Evolutionary conservation across 169 alveolate species (phyloP), one percentile per base, ranked within the genome.

Genomic region (Plasmodium coatneyi): DNA sequence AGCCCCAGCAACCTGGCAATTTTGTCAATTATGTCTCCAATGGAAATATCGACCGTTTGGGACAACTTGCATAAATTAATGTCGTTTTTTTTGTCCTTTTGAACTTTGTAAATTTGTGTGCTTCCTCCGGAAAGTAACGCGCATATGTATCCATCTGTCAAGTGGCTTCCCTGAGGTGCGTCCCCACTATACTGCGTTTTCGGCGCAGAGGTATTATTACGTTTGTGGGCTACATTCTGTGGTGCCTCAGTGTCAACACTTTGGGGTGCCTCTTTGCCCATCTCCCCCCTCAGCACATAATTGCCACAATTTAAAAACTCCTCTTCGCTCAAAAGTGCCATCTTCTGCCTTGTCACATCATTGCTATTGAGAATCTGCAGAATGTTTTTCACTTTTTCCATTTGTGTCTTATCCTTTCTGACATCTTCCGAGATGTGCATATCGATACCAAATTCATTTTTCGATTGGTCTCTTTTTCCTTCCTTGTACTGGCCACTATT

Each of bases 41-140:
- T 34, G 52, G 93, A 78, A 56, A 87, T 87, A 54, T 87, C 93
- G 49, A 87, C 87, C 43, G 93, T 87, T 25, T 78, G 78, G 6
- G 93, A 54, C 19, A 87, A 41, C 71, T 87, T 87, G 34, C 87
- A 7, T 34, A 87, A 80, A 41, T 78, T 56, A 56, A 87, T 87
- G 30, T 56, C 93, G 71, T 87, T 78, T 78, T 66, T 70, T 87
- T 54, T 87, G 71, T 87, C 46, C 34, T 66, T 79, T 66, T 79
- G 89, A 46, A 87, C 82, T 30, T 36, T 87, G 46, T 79, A 87
- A 7, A 87, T 84, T 56, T 87, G 52, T 56, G 93, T 79, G 34
- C 93, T 87, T 54, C 93, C 93, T n/a, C 93, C 93, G 28, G 93
- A 87, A 30, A 87, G 89, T 79, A 87, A 49, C 43, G 81, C 41